Percentiles rank a stretch among this genome's conserved stretches.
phyloP scores from a whole-genome alignment of 306 rosid genomes.

The Benincasa hispida region DNA sequence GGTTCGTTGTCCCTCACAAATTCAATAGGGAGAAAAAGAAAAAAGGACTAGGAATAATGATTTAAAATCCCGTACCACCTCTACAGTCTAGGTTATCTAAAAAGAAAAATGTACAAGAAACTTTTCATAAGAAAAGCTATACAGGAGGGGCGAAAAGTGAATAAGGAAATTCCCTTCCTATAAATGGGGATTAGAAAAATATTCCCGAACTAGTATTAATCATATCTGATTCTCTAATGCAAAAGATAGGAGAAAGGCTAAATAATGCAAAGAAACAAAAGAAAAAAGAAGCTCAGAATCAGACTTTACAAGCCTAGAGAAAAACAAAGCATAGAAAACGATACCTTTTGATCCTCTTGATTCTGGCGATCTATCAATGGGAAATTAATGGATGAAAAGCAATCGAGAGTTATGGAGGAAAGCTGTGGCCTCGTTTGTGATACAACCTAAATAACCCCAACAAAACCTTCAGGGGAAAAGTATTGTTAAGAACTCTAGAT shows the following conservation, averaged over 20 bases:
- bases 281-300: not conserved
- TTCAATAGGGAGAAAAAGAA: no score
- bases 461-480: slow-evolving; percentile 31
- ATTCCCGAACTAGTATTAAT: not conserved
- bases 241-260: not conserved
- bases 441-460: slow-evolving; percentile 54
- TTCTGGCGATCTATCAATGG: slow-evolving; percentile 47
- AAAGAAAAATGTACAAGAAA: not conserved
- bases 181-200: not conserved
- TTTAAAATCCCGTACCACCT: not conserved
- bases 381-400: slow-evolving; percentile 31
- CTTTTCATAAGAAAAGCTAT: not conserved
- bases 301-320: slow-evolving; percentile 7
- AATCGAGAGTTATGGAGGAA: slow-evolving; percentile 33
- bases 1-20: no score
- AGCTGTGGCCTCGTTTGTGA: slow-evolving; percentile 34
- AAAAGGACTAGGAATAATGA: not conserved
- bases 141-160: not conserved
- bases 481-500: not conserved
- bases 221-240: not conserved
- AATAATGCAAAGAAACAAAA: not conserved
- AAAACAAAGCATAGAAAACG: slow-evolving; percentile 10
- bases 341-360: slow-evolving; percentile 64
- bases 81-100: not conserved
- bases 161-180: not conserved